These are phyloP conservation scores for Coniochaeta sp. DNA, from an alignment of 2,329 filamentous ascomycete genomes.

Conservation along the genomic window DNA sequence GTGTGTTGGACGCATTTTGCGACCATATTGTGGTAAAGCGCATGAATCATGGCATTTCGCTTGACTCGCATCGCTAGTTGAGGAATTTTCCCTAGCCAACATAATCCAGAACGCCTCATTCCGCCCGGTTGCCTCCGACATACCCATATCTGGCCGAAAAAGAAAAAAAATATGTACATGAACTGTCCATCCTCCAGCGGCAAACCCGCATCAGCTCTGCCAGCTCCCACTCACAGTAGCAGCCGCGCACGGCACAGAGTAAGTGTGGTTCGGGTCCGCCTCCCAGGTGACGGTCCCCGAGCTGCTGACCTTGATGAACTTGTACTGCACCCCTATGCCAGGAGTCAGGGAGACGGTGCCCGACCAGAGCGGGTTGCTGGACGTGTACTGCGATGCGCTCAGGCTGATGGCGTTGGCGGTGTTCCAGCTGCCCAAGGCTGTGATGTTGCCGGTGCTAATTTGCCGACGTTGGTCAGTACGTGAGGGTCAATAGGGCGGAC, in stretches of 20 bases:
- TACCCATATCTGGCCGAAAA: background rate
- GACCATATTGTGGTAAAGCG: too few species aligned
- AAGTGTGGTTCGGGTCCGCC: constrained; percentile 29
- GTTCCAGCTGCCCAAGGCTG: constrained; percentile 42
- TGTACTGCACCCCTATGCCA: constrained; percentile 41
- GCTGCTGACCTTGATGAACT: constrained; percentile 42
- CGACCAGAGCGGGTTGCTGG: constrained; percentile 41
- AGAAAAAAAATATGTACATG: too few species aligned
- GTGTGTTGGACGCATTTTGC: background rate
- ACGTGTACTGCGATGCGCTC: constrained; percentile 39
- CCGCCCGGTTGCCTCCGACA: background rate
- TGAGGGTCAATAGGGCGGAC: background rate
- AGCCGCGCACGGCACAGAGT: constrained; percentile 18
- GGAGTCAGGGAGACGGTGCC: constrained; percentile 36
- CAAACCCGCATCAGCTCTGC: constrained; percentile 7
- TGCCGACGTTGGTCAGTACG: background rate
- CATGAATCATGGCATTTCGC: background rate
- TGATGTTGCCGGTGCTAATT: constrained; percentile 13
- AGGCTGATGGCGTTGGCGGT: constrained; percentile 34
- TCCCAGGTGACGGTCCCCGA: constrained; percentile 46
- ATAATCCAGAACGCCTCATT: background rate
- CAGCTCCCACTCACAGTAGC: constrained; percentile 15
- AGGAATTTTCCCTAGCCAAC: background rate
- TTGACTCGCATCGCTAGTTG: too few species aligned
- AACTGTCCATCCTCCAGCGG: background rate